Percentiles rank a stretch among this genome's conserved stretches.
Evolutionary conservation across 2,329 filamentous ascomycete species (phyloP).

Genomic region (Fusarium nisikadoi): DNA sequence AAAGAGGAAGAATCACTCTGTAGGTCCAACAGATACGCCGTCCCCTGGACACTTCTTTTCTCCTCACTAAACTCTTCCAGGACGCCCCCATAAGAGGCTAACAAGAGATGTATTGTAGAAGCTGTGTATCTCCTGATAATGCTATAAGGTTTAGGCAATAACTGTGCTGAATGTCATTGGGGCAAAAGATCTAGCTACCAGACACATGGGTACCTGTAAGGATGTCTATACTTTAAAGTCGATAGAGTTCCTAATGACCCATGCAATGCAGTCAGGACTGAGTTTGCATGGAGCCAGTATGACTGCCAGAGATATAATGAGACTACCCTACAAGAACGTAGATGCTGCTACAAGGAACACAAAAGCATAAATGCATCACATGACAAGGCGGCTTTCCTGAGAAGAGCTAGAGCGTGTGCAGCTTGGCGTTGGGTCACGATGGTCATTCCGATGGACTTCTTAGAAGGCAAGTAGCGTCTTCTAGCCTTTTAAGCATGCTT

Average conservation of each 20-base stretch:
- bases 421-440: neutral
- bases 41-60: no score
- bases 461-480: neutral
- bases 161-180: no score
- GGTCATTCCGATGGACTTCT: neutral
- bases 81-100: no score
- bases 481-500: neutral
- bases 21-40: no score
- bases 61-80: no score
- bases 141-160: no score
- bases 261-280: neutral
- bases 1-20: neutral
- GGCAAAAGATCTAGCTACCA: neutral
- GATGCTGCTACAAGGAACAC: neutral
- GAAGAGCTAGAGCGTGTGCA: neutral
- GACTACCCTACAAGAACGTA: neutral
- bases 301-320: neutral
- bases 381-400: neutral
- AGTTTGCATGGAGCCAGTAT: no score
- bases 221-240: neutral
- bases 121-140: neutral
- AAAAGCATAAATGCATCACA: neutral
- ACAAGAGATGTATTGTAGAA: no score
- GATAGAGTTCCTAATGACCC: neutral
- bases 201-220: no score